Base-by-base conservation (phyloP, 495 filamentous ascomycete genomes). In the Xylaria grammica region DNA sequence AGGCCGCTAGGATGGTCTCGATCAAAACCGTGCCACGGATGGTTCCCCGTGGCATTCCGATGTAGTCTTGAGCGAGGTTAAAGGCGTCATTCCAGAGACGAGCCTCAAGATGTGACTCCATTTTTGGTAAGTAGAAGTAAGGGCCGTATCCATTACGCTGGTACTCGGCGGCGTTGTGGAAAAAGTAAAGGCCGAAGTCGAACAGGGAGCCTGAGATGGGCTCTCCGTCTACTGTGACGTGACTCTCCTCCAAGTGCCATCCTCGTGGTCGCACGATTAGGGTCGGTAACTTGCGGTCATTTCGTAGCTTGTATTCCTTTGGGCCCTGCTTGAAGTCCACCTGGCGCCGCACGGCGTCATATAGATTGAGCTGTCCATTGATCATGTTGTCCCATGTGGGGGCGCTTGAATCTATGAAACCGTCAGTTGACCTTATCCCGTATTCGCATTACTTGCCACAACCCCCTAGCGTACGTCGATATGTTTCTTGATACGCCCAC, bases 351-450 rank as follows among this genome's bases (percentile, higher is more conserved):
- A 97, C 91, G 60, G 96, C 96, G 72, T 99, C 95, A 82, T 98
- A 97, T 63, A 99, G 84, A 82, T 99, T 99, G 57, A 97, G 89
- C 82, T 99, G 95, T 58, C 95, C 95, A 74, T 95, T 95, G 81
- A 97, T 87, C 94, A 99, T 97, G 84, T 98, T 99, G 52, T 97
- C 93, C 95, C 95, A 99, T 26, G 95, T 98, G 32, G 95, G 95
- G 26, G 96, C 95, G 76, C 86, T 97, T 4, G 95, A 98, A 76
- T 99, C 95, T 97, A 67, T 19, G 20, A 1, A 13, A 27, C 15
- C 44, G 44, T 36, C 42, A 52, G 46, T 72, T 60, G 74, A 62
- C 42, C 2, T 9, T 48, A 38, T 42, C 19, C 26, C 26, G n/a
- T 20, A 56, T 26, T 34, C 19, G 63, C 13, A 9, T 17, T 54